Conservation (phyloP, 73 alveolate genomes). For the Tetrahymena malaccensis region DNA sequence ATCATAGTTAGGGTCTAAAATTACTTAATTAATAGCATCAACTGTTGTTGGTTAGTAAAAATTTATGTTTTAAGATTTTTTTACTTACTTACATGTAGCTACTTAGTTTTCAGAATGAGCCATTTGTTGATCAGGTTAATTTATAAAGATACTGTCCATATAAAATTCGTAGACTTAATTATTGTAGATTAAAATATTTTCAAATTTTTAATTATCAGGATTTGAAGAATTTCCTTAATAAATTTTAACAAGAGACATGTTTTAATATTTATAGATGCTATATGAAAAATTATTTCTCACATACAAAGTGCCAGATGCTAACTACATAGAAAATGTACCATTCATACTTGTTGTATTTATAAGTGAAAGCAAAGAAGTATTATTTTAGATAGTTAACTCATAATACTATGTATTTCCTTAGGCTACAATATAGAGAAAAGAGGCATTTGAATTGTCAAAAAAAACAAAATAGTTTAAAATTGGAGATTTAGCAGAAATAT, state of each 20-base stretch:
- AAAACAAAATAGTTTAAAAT: too few species aligned
- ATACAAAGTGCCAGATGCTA: not conserved
- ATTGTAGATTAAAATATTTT: not conserved
- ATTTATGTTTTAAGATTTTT: not conserved
- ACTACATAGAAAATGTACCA: not conserved
- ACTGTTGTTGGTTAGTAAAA: not conserved
- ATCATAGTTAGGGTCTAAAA: not conserved
- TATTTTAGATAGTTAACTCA: too few species aligned
- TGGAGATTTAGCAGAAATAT: not conserved
- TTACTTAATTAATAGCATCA: not conserved
- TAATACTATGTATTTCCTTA: too few species aligned
- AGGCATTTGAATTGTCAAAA: too few species aligned
- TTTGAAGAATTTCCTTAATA: not conserved
- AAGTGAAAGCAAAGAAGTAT: not conserved
- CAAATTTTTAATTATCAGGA: not conserved
- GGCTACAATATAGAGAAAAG: too few species aligned
- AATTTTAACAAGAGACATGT: not conserved
- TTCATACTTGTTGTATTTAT: not conserved
- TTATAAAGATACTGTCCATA: not conserved
- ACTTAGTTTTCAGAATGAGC: not conserved
- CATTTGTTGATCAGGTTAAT: not conserved
- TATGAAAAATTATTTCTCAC: not conserved
- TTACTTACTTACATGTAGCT: not conserved
- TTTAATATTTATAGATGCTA: not conserved
- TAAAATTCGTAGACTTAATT: not conserved